A percentile compares a stretch with the other conserved stretches of the same genome.
phyloP scores from a whole-genome alignment of 2,329 filamentous ascomycete species.

The Nemania diffusa region DNA sequence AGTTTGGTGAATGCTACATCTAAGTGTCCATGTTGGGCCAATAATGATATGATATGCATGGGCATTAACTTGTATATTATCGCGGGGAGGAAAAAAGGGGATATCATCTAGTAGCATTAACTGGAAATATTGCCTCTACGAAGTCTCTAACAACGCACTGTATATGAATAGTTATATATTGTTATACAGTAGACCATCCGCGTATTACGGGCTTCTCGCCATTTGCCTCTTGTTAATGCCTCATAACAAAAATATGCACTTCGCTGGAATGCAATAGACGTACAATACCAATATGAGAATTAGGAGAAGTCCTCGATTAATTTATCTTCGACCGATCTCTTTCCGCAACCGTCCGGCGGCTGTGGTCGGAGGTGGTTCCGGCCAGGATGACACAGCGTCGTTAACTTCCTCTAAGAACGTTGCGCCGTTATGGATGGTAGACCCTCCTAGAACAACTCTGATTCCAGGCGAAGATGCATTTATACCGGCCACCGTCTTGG shows the following conservation, averaged over 20 bases:
- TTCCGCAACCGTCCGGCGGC: slow-evolving; percentile 70
- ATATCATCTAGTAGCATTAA: too few relatives aligned
- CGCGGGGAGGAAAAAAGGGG: too few relatives aligned
- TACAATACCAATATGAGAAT: slow-evolving; percentile 4
- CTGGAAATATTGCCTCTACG: too few relatives aligned
- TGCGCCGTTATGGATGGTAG: slow-evolving; percentile 85
- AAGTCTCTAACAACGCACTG: too few relatives aligned
- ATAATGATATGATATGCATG: too few relatives aligned
- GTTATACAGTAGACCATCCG: background rate
- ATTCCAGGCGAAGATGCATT: slow-evolving; percentile 92
- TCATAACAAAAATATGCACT: background rate
- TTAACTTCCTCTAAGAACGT: slow-evolving; percentile 93
- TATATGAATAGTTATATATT: background rate
- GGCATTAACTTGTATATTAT: too few relatives aligned
- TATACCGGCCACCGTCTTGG: slow-evolving; percentile 93
- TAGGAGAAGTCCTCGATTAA: background rate
- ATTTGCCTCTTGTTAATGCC: background rate
- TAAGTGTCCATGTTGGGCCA: too few relatives aligned
- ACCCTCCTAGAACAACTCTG: slow-evolving; percentile 88
- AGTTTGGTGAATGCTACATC: too few relatives aligned
- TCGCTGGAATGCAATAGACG: slow-evolving; percentile 7
- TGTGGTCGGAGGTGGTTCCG: slow-evolving; percentile 71
- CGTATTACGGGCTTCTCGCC: background rate
- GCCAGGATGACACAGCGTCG: slow-evolving; percentile 88
- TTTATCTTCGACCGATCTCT: slow-evolving; percentile 65